A percentile compares a stretch with the other conserved stretches of the same genome.
Conservation (phyloP, 2,329 filamentous ascomycete genomes). For the Neofusicoccum sp. region DNA sequence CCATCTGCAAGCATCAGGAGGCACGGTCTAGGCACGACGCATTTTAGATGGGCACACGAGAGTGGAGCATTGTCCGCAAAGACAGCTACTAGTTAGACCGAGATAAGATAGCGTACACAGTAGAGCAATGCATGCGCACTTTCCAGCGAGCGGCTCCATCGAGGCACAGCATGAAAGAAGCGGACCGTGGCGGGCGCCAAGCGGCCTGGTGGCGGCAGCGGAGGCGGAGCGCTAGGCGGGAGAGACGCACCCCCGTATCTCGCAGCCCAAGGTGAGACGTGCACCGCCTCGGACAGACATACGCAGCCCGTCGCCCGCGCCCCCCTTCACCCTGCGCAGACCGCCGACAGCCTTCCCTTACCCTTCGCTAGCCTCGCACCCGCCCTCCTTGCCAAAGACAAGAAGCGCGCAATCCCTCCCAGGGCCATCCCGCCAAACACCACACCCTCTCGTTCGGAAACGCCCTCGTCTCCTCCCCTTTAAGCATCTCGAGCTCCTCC, state of each 20-base stretch:
- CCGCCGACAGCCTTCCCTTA: background rate
- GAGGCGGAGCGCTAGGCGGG: constrained; percentile 10
- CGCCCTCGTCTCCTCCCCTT: background rate
- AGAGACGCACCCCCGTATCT: background rate
- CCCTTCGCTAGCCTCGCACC: background rate
- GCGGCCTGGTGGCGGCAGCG: constrained; percentile 11
- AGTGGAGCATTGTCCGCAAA: background rate
- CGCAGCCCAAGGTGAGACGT: constrained; percentile 15
- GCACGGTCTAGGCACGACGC: constrained; percentile 19
- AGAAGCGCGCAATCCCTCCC: background rate
- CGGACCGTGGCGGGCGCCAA: constrained; percentile 10
- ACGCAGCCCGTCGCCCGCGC: background rate
- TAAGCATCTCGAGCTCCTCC: background rate
- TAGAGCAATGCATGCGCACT: too few relatives aligned
- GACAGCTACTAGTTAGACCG: constrained; percentile 1
- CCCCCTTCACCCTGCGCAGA: background rate
- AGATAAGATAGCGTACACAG: constrained; percentile 2
- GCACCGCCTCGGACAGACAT: constrained; percentile 16
- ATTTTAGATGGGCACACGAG: constrained; percentile 1
- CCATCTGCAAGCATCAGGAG: constrained; percentile 26
- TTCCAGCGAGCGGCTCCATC: background rate
- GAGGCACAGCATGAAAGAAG: background rate
- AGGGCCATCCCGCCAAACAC: background rate
- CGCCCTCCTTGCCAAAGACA: background rate
- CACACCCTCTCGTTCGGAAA: background rate